Evolutionary conservation across 2,329 filamentous ascomycete genomes (phyloP), one percentile per base, ranked within the genome.

Genomic region (Trichoderma sp.): DNA sequence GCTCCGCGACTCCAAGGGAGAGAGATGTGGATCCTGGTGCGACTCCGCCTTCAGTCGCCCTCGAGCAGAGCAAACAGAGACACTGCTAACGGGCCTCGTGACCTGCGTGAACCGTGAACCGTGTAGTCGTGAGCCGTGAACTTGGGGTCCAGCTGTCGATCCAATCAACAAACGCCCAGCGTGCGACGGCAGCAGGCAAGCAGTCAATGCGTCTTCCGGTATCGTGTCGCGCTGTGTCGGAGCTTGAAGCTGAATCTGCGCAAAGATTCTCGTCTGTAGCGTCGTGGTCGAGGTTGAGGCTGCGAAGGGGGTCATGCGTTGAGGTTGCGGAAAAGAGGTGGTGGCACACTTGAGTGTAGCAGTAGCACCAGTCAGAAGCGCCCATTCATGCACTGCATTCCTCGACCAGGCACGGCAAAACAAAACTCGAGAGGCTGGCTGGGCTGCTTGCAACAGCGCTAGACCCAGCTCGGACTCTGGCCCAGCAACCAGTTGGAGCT

Each of bases 371-470:
- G 24, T 60, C 21, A 60, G 24, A 62, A 21, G 33, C 33, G 63
- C 24, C 33, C 31, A 41, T 62, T 41, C 45, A 45, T 63, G 59
- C 72, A 74, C 38, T 35, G 72, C 56, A 60, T 53, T n/a, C 59
- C 45, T 56, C 45, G n/a, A n/a, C n/a, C 45, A 74, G 62, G 71
- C 38, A 74, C 38, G 72, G 63, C 18, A 56, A 71, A 65, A 72
- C 38, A 72, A 63, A 75, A 75, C 27, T 45, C 18, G 59, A 62
- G 74, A 71, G 72, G 72, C 64, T 75, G 72, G 72, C 64, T 56
- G 56, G 56, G 71, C 35, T 33, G 38, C 45, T 62, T 62, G 33
- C 35, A 45, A 31, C 12, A 3, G 45, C 56, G 38, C 45, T 56
- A 71, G 45, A 41, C 63, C 60, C 12, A 38, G 31, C 41, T 45